These are phyloP conservation scores for Aspergillus persii DNA, from an alignment of 2,329 filamentous ascomycete genomes.

Conservation along the genomic window DNA sequence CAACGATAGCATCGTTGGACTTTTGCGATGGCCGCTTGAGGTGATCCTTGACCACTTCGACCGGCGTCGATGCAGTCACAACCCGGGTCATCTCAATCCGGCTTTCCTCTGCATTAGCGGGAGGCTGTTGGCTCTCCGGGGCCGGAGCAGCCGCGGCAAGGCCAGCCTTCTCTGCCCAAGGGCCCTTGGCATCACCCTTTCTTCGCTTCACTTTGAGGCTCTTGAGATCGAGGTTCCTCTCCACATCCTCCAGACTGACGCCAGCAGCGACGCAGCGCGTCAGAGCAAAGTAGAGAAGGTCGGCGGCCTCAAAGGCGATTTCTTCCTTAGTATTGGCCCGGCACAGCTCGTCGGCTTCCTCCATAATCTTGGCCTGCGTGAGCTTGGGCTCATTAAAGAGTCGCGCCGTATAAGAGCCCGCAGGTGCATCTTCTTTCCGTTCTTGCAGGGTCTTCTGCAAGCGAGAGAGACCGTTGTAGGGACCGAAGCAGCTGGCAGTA, in stretches of 20 bases:
- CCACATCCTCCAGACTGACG: constrained; percentile 83
- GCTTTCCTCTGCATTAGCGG: constrained; percentile 41
- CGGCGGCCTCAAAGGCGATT: constrained; percentile 89
- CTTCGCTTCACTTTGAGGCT: constrained; percentile 91
- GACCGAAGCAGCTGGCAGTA: constrained; percentile 88
- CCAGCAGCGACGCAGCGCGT: constrained; percentile 84
- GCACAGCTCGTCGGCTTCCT: constrained; percentile 94
- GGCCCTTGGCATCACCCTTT: constrained; percentile 89
- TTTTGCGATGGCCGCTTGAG: constrained; percentile 89
- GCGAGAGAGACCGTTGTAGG: constrained; percentile 74
- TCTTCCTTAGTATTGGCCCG: constrained; percentile 79
- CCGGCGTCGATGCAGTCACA: constrained; percentile 63
- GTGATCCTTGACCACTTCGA: constrained; percentile 66
- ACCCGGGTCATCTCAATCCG: constrained; percentile 82
- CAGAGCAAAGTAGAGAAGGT: constrained; percentile 92
- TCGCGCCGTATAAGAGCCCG: constrained; percentile 88
- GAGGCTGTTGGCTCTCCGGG: constrained; percentile 28
- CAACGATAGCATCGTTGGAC: constrained; percentile 90
- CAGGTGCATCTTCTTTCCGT: constrained; percentile 77
- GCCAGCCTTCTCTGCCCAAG: constrained; percentile 82
- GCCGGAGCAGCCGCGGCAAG: constrained; percentile 53
- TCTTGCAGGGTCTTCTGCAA: constrained; percentile 83
- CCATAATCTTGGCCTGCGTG: constrained; percentile 93
- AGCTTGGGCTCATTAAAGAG: constrained; percentile 91
- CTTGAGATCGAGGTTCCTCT: constrained; percentile 90